These are phyloP conservation scores for Litsea cubeba DNA, from an alignment of 164 flowering plant species.

Conservation along the genomic window DNA sequence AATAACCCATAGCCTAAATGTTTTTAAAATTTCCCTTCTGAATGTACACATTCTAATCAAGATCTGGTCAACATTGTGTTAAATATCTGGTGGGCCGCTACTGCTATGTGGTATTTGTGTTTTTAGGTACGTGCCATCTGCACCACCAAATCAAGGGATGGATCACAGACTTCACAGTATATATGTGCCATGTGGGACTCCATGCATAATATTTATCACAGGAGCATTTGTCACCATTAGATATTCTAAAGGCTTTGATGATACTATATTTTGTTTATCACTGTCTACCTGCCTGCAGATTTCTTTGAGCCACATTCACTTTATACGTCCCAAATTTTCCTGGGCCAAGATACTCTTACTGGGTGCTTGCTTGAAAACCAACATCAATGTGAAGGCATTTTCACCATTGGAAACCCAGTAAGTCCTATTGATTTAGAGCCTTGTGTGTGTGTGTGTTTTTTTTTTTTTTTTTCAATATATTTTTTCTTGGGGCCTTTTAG, in stretches of 20 bases:
- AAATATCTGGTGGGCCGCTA: background rate
- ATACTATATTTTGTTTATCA: background rate
- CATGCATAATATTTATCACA: background rate
- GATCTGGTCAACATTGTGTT: background rate
- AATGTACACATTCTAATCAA: no score
- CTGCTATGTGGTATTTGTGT: background rate
- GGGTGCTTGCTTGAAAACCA: conserved; percentile 71
- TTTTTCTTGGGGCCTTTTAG: background rate
- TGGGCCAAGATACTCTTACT: conserved; percentile 72
- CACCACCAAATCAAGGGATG: background rate
- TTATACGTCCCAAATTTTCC: conserved; percentile 57
- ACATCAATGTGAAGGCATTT: conserved; percentile 50
- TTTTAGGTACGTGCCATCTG: background rate
- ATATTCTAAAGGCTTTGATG: background rate
- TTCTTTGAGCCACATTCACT: conserved; percentile 60
- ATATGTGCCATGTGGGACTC: background rate
- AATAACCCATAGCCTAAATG: no score
- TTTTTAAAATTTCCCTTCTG: no score
- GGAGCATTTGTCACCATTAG: background rate
- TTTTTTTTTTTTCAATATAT: background rate
- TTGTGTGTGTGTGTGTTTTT: background rate
- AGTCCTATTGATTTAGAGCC: background rate
- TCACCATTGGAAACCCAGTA: conserved; percentile 70
- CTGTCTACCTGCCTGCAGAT: conserved; percentile 35
- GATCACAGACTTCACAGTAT: no score